phyloP scores from a whole-genome alignment of 164 flowering plant species.

The Berberis vulgaris region DNA sequence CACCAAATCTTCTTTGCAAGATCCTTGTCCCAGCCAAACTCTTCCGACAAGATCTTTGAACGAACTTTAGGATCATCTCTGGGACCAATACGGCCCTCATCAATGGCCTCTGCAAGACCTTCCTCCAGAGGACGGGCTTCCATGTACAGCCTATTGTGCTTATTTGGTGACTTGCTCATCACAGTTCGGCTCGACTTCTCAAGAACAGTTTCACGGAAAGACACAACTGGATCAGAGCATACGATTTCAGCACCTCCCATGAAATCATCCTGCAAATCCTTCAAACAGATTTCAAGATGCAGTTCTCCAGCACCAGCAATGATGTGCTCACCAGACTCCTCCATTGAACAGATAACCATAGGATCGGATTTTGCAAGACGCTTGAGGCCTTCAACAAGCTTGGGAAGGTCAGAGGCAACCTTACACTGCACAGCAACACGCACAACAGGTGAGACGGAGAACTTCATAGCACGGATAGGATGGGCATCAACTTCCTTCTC shows the following conservation, averaged over 20 bases:
- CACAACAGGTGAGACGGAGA: too few species aligned
- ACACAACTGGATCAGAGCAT: constrained; percentile 21
- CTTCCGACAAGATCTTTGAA: constrained; percentile 23
- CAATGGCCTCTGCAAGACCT: constrained; percentile 29
- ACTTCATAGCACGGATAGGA: too few species aligned
- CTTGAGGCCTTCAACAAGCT: too few species aligned
- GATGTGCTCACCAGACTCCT: constrained; percentile 35
- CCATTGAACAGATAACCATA: constrained; percentile 5
- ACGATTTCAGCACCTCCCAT: constrained; percentile 30
- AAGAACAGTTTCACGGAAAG: constrained; percentile 29
- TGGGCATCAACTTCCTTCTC: too few species aligned
- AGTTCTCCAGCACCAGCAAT: constrained; percentile 31
- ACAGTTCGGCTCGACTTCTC: constrained; percentile 28
- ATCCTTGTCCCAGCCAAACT: constrained; percentile 2
- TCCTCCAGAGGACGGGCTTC: constrained; percentile 31
- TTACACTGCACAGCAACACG: too few species aligned
- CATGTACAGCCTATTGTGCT: constrained; percentile 31
- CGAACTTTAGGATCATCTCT: constrained; percentile 27
- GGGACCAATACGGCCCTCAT: constrained; percentile 28
- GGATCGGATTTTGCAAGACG: too few species aligned
- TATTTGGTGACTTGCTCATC: constrained; percentile 31
- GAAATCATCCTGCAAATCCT: constrained; percentile 25
- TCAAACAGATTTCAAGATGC: constrained; percentile 27
- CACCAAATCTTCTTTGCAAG: too few species aligned
- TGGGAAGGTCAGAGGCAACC: too few species aligned